Evolutionary conservation across 441 rosid species (phyloP), one percentile per base, ranked within the genome.

Genomic region (Theobroma grandiflorum): DNA sequence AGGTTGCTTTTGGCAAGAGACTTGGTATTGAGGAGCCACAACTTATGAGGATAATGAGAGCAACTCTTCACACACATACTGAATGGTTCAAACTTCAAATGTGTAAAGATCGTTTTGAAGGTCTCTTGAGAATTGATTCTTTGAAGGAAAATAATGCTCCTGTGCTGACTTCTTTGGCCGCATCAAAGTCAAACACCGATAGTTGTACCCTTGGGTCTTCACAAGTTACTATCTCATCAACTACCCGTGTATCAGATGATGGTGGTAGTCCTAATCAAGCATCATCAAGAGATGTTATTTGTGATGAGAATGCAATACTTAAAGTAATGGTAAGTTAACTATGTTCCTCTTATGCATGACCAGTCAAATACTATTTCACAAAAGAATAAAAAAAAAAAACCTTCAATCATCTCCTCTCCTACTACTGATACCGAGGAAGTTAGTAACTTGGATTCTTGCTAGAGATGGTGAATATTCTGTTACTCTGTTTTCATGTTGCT

Each of bases 31-130:
- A 96, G 84, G 98, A 96, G 84, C 98, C 99, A 2, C 91, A 86
- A 86, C 92, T 94, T 3, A 93, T 96, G 97, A 95, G 88, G 85
- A 87, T 96, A 81, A 91, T 96, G 84, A 96, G 93, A 86, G 97
- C 96, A 74, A 91, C 93, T 57, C 92, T 96, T 86, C 88, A 93
- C 88, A 87, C 97, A 0, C 98, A 94, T 70, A 87, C 80, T 0
- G 95, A 93, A 84, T 93, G 95, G 98, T 94, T 96, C 85, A 96
- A 95, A 88, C 95, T 94, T 83, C 98, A 96, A 78, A 94, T 93
- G 99, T 96, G 98, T 75, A 93, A 91, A 87, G 99, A 96, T 88
- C 89, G 91, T 50, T 96, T 96, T 78, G 93, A 87, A 75, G 85
- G 81, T 85, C 90, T 95, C 47, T 61, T 93, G 61, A 88, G 87